Evolutionary conservation across 139 green algal genomes (phyloP).

Genomic region (Chlamydomonas schloesseri): DNA sequence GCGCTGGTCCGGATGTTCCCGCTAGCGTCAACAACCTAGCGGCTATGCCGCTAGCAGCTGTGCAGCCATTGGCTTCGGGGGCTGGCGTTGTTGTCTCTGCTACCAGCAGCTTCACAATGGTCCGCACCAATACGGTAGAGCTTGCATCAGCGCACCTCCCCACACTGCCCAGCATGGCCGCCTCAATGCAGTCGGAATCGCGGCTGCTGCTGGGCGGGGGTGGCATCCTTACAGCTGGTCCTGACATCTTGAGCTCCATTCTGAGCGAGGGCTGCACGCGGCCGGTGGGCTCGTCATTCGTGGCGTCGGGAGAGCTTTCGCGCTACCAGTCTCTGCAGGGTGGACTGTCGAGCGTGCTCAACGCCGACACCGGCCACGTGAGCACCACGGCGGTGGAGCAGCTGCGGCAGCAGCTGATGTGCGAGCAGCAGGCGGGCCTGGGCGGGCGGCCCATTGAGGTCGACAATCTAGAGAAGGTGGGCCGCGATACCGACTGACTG

Average conservation of each 20-base stretch:
- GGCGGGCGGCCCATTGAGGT: slow-evolving; percentile 35
- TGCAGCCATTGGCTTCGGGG: too few relatives aligned
- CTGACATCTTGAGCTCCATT: slow-evolving; percentile 25
- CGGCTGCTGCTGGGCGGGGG: neutral
- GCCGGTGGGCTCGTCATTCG: neutral
- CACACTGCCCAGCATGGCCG: neutral
- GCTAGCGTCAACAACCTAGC: neutral
- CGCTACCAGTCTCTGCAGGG: neutral
- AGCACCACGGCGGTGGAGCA: slow-evolving; percentile 32
- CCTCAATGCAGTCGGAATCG: neutral
- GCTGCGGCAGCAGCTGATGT: slow-evolving; percentile 21
- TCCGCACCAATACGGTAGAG: slow-evolving; percentile 14
- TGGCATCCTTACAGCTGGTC: neutral
- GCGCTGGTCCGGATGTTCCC: too few relatives aligned
- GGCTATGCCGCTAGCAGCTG: too few relatives aligned
- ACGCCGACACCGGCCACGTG: slow-evolving; percentile 28
- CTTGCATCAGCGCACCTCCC: slow-evolving; percentile 2
- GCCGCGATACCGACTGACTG: too few relatives aligned
- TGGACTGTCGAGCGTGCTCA: neutral
- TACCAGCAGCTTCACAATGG: slow-evolving; percentile 5
- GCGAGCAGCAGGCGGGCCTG: slow-evolving; percentile 7
- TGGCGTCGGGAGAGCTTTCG: neutral
- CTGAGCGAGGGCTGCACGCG: neutral
- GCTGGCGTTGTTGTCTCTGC: neutral
- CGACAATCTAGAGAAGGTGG: slow-evolving; percentile 34